These are phyloP conservation scores for Populus simonii DNA, from an alignment of 345 rosid genomes.

Conservation along the genomic window DNA sequence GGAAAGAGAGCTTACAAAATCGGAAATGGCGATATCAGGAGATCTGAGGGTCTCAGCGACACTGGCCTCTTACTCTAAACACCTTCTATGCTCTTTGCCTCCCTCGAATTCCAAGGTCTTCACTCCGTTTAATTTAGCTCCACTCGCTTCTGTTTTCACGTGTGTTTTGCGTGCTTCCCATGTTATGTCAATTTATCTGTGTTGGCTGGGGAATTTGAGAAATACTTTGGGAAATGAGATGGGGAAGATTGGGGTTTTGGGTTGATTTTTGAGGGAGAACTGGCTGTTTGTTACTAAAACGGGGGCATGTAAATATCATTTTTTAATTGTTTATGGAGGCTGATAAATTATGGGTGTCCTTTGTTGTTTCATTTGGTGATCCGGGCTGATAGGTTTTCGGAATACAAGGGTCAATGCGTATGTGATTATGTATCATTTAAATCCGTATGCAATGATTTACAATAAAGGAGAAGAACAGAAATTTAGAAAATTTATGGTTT, in stretches of 20 bases:
- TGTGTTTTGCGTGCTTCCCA: neutral
- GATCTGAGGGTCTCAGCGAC: slow-evolving; percentile 68
- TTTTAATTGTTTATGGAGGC: neutral
- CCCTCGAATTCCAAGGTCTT: slow-evolving; percentile 55
- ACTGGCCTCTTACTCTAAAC: slow-evolving; percentile 48
- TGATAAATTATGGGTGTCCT: neutral
- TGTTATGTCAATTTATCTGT: slow-evolving; percentile 6
- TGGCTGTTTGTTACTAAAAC: neutral
- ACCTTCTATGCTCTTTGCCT: slow-evolving; percentile 43
- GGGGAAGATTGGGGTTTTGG: neutral
- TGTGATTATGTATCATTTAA: neutral
- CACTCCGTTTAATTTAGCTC: neutral
- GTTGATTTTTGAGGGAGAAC: neutral
- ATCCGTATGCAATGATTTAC: neutral
- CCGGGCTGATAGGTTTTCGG: neutral
- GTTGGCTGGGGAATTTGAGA: neutral
- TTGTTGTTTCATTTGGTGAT: neutral
- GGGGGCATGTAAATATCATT: neutral
- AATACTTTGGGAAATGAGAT: neutral
- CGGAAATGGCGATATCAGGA: slow-evolving; percentile 58
- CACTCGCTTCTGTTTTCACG: neutral
- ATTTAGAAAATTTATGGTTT: neutral
- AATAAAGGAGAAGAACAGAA: neutral
- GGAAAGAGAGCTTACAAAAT: neutral
- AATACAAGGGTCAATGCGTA: neutral